Percentiles rank a stretch among this genome's conserved stretches.
phyloP scores from a whole-genome alignment of 768 basidiomycete species.

The Rhodosporidiobolus odoratus region DNA sequence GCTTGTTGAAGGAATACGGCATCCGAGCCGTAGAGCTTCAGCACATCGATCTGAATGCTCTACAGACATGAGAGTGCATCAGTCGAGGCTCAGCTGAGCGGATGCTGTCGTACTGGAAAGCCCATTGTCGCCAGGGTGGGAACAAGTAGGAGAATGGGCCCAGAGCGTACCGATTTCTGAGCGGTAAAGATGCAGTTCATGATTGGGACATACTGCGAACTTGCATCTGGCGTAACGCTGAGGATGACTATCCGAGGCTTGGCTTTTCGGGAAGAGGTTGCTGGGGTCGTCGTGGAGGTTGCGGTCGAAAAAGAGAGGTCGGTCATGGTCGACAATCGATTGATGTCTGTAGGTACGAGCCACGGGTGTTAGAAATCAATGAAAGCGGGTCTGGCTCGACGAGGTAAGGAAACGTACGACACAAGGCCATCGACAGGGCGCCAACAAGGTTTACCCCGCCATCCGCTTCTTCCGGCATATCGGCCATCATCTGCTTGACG shows the following conservation, averaged over 20 bases:
- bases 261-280: constrained; percentile 4
- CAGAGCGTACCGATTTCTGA: constrained; percentile 70
- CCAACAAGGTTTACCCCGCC: constrained; percentile 61
- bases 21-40: constrained; percentile 76
- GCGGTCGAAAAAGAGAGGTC: constrained; percentile 37
- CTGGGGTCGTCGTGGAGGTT: neutral
- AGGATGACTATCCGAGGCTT: constrained; percentile 66
- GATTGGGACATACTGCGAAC: constrained; percentile 88
- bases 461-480: constrained; percentile 40
- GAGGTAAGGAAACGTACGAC: constrained; percentile 56
- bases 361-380: constrained; percentile 43
- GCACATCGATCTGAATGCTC: constrained; percentile 96
- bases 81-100: too few relatives aligned
- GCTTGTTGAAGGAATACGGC: constrained; percentile 97
- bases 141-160: neutral
- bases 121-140: neutral
- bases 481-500: constrained; percentile 58
- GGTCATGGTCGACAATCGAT: constrained; percentile 53
- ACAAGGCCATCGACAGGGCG: constrained; percentile 84
- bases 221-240: constrained; percentile 84
- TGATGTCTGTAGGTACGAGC: constrained; percentile 59
- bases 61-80: constrained; percentile 47
- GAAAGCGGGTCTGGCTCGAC: neutral
- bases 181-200: constrained; percentile 99
- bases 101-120: neutral